These are phyloP conservation scores for Lantana camara DNA, from an alignment of 257 asterid genomes.

Conservation along the genomic window DNA sequence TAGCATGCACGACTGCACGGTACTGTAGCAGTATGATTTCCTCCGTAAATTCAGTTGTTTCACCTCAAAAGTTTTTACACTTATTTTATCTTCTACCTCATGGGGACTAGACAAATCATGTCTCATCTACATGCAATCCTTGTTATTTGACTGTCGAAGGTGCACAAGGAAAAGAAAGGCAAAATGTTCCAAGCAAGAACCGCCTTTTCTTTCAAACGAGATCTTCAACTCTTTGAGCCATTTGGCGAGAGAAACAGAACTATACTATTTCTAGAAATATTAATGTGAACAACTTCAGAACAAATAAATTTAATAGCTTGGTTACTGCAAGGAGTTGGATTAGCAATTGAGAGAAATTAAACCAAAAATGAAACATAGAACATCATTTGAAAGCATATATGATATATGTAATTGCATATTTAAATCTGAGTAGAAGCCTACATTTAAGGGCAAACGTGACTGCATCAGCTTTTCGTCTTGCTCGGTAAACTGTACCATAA, in stretches of 20 bases:
- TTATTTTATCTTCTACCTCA: background rate
- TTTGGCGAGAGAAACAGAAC: background rate
- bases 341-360: conserved; percentile 7
- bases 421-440: conserved; percentile 31
- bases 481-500: conserved; percentile 94
- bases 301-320: background rate
- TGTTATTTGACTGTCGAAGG: background rate
- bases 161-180: conserved; percentile 1
- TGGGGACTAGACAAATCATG: background rate
- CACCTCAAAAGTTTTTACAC: background rate
- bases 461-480: conserved; percentile 83
- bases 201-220: background rate
- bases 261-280: background rate
- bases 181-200: conserved; percentile 5
- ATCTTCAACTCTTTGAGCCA: conserved; percentile 21
- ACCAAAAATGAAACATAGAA: conserved; percentile 13
- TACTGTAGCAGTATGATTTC: background rate
- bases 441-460: conserved; percentile 84
- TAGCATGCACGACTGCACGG: conserved; percentile 14
- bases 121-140: background rate
- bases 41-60: conserved; percentile 12
- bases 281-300: conserved; percentile 8
- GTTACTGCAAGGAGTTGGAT: conserved; percentile 15
- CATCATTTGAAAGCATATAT: conserved; percentile 9
- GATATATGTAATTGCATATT: conserved; percentile 7